A percentile compares a stretch with the other conserved stretches of the same genome.
phyloP scores from a whole-genome alignment of 192 early-diverging fungal genomes.

The Coemansia javaensis region DNA sequence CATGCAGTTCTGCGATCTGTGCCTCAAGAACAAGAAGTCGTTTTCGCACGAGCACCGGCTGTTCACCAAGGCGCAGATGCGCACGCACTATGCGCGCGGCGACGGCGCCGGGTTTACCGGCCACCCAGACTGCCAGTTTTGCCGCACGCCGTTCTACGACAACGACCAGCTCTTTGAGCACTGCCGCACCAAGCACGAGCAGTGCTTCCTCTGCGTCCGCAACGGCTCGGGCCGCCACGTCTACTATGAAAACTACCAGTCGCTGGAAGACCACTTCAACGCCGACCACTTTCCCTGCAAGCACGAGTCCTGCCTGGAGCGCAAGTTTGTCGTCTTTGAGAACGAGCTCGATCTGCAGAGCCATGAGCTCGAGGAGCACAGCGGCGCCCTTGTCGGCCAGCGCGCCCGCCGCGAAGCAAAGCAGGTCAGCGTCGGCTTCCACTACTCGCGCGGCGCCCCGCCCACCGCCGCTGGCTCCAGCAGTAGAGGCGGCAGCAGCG shows the following conservation, averaged over 20 bases:
- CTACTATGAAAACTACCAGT: slow-evolving; percentile 81
- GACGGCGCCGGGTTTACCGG: slow-evolving; percentile 72
- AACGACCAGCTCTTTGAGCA: slow-evolving; percentile 94
- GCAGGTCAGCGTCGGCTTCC: slow-evolving; percentile 35
- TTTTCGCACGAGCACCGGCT: slow-evolving; percentile 91
- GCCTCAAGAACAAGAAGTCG: slow-evolving; percentile 82
- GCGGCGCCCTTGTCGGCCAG: slow-evolving; percentile 28
- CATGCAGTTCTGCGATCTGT: slow-evolving; percentile 79
- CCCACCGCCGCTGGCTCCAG: not conserved
- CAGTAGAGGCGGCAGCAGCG: slow-evolving; percentile 3
- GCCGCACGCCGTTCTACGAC: slow-evolving; percentile 75
- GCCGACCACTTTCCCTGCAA: slow-evolving; percentile 77
- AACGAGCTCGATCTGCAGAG: slow-evolving; percentile 86
- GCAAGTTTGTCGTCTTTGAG: slow-evolving; percentile 95
- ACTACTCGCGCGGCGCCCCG: slow-evolving; percentile 9
- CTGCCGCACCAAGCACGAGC: slow-evolving; percentile 88
- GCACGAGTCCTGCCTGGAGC: slow-evolving; percentile 76
- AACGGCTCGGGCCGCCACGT: slow-evolving; percentile 67
- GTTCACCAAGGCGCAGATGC: slow-evolving; percentile 69
- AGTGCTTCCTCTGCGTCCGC: slow-evolving; percentile 84
- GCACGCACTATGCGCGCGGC: slow-evolving; percentile 70
- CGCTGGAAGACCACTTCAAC: slow-evolving; percentile 79
- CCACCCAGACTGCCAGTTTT: slow-evolving; percentile 91
- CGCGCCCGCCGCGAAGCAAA: slow-evolving; percentile 33
- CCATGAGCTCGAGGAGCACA: slow-evolving; percentile 66